Evolutionary conservation across 192 early-diverging fungal genomes (phyloP).

Genomic region (Entomortierella lignicola): DNA sequence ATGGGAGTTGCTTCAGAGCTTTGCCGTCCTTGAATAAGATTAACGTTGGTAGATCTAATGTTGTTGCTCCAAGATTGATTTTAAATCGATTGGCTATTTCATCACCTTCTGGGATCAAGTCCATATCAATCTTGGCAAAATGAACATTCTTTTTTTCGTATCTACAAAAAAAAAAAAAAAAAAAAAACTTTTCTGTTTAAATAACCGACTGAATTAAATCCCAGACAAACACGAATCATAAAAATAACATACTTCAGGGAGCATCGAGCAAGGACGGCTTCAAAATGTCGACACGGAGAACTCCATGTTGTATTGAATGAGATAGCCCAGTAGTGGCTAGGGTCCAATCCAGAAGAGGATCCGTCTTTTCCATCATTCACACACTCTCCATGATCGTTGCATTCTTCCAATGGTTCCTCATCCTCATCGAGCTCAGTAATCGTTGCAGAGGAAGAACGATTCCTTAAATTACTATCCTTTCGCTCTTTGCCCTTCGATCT

Average conservation of each 20-base stretch:
- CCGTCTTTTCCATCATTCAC: not conserved
- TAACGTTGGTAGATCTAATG: conserved; percentile 65
- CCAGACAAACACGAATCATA: not conserved
- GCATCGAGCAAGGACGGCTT: conserved; percentile 58
- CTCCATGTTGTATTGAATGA: conserved; percentile 67
- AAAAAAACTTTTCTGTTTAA: not conserved
- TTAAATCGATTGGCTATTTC: conserved; percentile 57
- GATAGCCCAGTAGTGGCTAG: conserved; percentile 63
- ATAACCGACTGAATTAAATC: not conserved
- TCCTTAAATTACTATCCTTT: conserved; percentile 7
- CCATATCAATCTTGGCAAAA: conserved; percentile 66
- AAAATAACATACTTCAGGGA: conserved; percentile 56
- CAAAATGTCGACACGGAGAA: conserved; percentile 62
- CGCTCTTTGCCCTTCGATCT: conserved; percentile 22
- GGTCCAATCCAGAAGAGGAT: conserved; percentile 10
- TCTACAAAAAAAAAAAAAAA: conserved; percentile 13
- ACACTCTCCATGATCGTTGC: conserved; percentile 2
- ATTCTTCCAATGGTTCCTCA: conserved; percentile 11
- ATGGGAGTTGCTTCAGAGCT: conserved; percentile 58
- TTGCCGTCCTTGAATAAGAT: conserved; percentile 64
- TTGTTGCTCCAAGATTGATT: conserved; percentile 60
- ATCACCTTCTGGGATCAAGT: conserved; percentile 53
- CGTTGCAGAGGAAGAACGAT: conserved; percentile 14
- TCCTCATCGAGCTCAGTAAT: conserved; percentile 50
- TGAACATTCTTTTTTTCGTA: conserved; percentile 42